Evolutionary conservation across 495 filamentous ascomycete species (phyloP), one percentile per base, ranked within the genome.

Genomic region (Daldinia childiae): DNA sequence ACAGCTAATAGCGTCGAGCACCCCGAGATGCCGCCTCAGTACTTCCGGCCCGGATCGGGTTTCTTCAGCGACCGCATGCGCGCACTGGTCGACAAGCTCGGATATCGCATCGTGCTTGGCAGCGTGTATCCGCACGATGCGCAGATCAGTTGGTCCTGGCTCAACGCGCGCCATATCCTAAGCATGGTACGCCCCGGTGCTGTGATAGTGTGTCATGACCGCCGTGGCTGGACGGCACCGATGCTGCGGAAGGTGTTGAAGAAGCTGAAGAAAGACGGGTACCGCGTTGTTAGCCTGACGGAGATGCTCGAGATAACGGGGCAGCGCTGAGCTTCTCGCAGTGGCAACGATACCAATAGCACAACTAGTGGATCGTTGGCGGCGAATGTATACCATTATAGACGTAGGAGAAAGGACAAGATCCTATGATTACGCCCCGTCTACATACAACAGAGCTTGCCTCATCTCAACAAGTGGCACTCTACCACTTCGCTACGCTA

Each of bases 81-180:
- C 9, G 78, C 78, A 19, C 73, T 89, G 8, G 78, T 92, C 12
- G 68, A 74, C 19, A 77, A 71, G 52, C 59, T 93, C 50, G 89
- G 88, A 0, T 93, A 91, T 76, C 74, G 83, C 45, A 72, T 94
- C 3, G 90, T 94, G 15, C 80, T 97, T 34, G 93, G 93, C 14
- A 90, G 88, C 76, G 90, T 95, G 32, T 96, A 94, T 78, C 93
- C 93, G 14, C 92, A 96, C 79, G 93, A 97, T 79, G 87, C 93
- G 52, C 92, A 94, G 82, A 87, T 97, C 36, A 79, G 79, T 21
- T 90, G 83, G 73, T 80, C 85, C 75, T 83, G 83, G 69, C 59
- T 94, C 60, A 97, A 97, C 82, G 89, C 91, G n/a, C 82, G 81
- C 58, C 92, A 95, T 83, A 85, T 97, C 3, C 74, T 95, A 72